Conservation (phyloP, 1,284 basidiomycete species). For the Gastroboletus turbinatus region DNA sequence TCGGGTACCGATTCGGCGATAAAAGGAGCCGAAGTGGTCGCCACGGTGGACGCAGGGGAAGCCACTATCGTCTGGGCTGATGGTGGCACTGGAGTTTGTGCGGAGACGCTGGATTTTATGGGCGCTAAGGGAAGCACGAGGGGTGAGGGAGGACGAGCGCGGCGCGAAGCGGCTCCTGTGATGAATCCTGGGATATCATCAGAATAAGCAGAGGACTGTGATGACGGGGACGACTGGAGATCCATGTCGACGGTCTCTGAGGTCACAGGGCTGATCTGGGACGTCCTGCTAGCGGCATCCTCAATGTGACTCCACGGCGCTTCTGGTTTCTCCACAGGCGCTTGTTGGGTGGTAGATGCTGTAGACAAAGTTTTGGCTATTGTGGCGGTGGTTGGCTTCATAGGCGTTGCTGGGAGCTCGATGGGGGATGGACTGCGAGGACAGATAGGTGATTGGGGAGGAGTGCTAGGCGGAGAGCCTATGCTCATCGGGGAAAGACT, state of each 20-base stretch:
- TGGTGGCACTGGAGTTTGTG: constrained; percentile 17
- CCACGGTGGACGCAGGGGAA: constrained; percentile 24
- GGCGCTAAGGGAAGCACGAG: constrained; percentile 24
- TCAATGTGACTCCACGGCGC: constrained; percentile 23
- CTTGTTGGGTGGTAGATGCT: constrained; percentile 18
- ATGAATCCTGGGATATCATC: constrained; percentile 35
- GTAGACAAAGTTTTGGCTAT: constrained; percentile 10
- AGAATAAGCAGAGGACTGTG: constrained; percentile 22
- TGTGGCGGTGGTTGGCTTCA: constrained; percentile 1
- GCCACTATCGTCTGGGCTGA: constrained; percentile 20
- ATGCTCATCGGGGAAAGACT: constrained; percentile 61
- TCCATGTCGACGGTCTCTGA: constrained; percentile 37
- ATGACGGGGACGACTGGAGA: constrained; percentile 35
- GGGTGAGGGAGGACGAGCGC: constrained; percentile 28
- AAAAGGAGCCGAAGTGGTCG: constrained; percentile 8
- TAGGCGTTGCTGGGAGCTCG: constrained; percentile 3
- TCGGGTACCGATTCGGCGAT: constrained; percentile 12
- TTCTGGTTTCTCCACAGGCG: constrained; percentile 15
- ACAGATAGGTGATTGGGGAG: constrained; percentile 27
- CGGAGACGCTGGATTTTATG: constrained; percentile 13
- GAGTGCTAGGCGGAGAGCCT: constrained; percentile 43
- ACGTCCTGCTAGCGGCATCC: constrained; percentile 29
- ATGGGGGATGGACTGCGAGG: constrained; percentile 1
- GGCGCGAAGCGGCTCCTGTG: constrained; percentile 32
- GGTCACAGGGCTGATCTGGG: constrained; percentile 34